Evolutionary conservation across 768 basidiomycete genomes (phyloP).

Genomic region (Trametes meyenii): DNA sequence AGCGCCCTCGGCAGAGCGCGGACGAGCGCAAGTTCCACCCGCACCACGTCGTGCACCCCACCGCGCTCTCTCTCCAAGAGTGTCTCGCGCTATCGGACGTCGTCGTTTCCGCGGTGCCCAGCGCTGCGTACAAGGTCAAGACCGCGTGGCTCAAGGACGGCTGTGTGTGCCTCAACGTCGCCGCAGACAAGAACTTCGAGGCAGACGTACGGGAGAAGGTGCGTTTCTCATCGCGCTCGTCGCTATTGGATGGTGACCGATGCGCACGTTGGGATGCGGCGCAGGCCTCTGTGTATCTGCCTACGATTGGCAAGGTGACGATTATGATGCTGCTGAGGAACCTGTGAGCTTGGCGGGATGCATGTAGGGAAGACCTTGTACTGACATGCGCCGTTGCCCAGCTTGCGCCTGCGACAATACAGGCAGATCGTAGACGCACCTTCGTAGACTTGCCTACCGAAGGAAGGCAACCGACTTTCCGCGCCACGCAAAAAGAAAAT

Average conservation of each 20-base stretch:
- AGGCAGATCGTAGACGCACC: constrained; percentile 32
- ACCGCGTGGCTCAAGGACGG: constrained; percentile 92
- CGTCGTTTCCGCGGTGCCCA: constrained; percentile 93
- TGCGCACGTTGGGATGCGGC: constrained; percentile 1
- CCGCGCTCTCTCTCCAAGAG: constrained; percentile 68
- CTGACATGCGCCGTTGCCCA: constrained; percentile 25
- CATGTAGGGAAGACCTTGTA: not conserved
- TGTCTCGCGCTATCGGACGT: constrained; percentile 88
- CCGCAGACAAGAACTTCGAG: constrained; percentile 96
- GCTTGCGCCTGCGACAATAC: constrained; percentile 61
- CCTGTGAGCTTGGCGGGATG: constrained; percentile 55
- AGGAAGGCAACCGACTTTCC: not conserved
- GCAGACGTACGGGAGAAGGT: constrained; percentile 91
- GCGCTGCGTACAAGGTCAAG: constrained; percentile 80
- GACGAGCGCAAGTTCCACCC: constrained; percentile 72
- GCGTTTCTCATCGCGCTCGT: constrained; percentile 24
- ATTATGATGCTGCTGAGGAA: constrained; percentile 98
- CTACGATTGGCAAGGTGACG: constrained; percentile 97
- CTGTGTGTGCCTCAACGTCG: constrained; percentile 90
- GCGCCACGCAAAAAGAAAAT: not conserved
- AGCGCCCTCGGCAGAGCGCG: constrained; percentile 62
- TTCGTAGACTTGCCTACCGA: constrained; percentile 7
- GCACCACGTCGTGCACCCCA: constrained; percentile 78
- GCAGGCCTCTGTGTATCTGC: constrained; percentile 92
- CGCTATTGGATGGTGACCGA: not conserved